Evolutionary conservation across 495 filamentous ascomycete species (phyloP).

Genomic region (Oleoguttula mirabilis): DNA sequence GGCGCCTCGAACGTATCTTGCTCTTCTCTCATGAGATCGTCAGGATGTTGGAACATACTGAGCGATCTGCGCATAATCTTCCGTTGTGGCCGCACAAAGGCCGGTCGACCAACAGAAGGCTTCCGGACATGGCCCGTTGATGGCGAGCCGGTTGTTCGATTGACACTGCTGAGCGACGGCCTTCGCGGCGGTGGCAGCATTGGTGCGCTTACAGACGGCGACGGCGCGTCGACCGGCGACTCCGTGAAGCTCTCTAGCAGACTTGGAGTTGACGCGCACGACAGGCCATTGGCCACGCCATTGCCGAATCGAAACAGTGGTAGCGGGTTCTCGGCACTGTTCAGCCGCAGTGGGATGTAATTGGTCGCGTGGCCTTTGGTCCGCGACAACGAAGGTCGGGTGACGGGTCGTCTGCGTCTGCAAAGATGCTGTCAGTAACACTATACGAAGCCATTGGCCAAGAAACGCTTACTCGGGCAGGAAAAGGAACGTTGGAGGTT

Average conservation of each 20-base stretch:
- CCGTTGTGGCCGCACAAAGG: constrained; percentile 54
- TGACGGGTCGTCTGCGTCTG: constrained; percentile 46
- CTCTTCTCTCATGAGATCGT: constrained; percentile 65
- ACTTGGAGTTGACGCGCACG: constrained; percentile 37
- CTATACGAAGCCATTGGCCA: not conserved
- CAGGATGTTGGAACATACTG: constrained; percentile 93
- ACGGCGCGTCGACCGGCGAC: constrained; percentile 55
- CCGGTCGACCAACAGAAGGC: constrained; percentile 38
- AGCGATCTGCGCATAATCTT: constrained; percentile 83
- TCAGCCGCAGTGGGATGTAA: constrained; percentile 34
- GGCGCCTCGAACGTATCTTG: constrained; percentile 43
- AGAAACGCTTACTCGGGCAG: constrained; percentile 25
- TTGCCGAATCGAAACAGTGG: constrained; percentile 68
- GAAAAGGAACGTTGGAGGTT: constrained; percentile 21
- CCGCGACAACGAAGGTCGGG: constrained; percentile 49
- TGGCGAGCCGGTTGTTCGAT: constrained; percentile 57
- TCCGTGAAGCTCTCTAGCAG: constrained; percentile 66
- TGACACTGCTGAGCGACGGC: constrained; percentile 39
- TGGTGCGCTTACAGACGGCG: constrained; percentile 33
- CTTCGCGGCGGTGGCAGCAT: constrained; percentile 49
- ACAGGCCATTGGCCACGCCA: constrained; percentile 27
- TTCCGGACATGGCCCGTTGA: constrained; percentile 56
- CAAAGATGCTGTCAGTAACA: constrained; percentile 9
- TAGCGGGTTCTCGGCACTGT: constrained; percentile 46
- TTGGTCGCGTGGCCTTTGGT: constrained; percentile 45